Percentiles rank a stretch among this genome's conserved stretches.
These are phyloP conservation scores for Barnettozyma sp. DNA, from an alignment of 805 yeast genomes.

Conservation along the genomic window DNA sequence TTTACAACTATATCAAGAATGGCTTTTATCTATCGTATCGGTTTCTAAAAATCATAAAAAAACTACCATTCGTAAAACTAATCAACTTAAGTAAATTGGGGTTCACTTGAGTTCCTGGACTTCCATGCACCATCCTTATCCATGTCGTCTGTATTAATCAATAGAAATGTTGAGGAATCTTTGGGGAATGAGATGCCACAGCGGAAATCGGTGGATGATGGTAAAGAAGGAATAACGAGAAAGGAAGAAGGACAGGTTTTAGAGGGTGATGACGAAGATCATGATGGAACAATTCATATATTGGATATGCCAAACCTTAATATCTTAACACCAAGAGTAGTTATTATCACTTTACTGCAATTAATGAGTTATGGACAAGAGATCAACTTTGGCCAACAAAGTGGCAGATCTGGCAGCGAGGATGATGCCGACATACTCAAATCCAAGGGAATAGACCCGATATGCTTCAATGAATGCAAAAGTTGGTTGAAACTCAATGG, in stretches of 20 bases:
- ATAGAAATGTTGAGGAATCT: no score
- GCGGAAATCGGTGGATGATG: no score
- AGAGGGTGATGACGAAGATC: no score
- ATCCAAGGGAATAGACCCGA: conserved; percentile 23
- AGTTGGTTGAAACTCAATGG: conserved; percentile 39
- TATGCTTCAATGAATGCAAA: conserved; percentile 26
- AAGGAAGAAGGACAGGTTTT: no score
- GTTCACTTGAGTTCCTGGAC: conserved; percentile 7
- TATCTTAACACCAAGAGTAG: conserved; percentile 39
- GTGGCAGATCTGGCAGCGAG: conserved; percentile 3
- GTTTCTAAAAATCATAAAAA: not conserved
- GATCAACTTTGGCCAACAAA: conserved; percentile 39
- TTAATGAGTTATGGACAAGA: conserved; percentile 44
- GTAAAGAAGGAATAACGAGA: no score
- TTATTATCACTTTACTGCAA: conserved; percentile 38
- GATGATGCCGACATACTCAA: conserved; percentile 25
- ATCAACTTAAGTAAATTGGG: no score
- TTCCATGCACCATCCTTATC: conserved; percentile 34
- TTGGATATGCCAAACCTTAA: conserved; percentile 54
- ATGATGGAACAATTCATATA: conserved; percentile 36
- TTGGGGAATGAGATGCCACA: no score
- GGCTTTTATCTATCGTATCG: no score
- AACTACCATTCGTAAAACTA: conserved; percentile 1
- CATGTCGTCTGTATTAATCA: no score
- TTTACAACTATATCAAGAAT: no score